A percentile compares a stretch with the other conserved stretches of the same genome.
Evolutionary conservation across 2,329 filamentous ascomycete genomes (phyloP).

Genomic region (Lecanicillium sp.): DNA sequence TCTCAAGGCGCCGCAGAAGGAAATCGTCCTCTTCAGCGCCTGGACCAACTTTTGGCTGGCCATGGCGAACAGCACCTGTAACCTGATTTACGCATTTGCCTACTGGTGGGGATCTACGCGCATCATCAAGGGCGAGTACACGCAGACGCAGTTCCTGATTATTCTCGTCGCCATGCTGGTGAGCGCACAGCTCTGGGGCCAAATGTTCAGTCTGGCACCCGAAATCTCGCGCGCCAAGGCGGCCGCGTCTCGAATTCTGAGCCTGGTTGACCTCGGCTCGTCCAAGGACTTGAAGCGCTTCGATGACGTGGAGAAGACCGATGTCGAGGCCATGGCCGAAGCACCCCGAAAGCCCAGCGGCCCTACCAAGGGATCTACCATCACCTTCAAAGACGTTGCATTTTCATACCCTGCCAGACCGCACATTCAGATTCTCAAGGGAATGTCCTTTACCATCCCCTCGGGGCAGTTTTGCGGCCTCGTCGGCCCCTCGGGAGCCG

Average conservation of each 20-base stretch:
- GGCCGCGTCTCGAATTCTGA: slow-evolving; percentile 51
- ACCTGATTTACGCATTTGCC: slow-evolving; percentile 65
- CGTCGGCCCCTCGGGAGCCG: slow-evolving; percentile 58
- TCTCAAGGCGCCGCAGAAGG: slow-evolving; percentile 43
- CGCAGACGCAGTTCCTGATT: slow-evolving; percentile 64
- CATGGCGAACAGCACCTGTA: slow-evolving; percentile 51
- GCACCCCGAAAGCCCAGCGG: slow-evolving; percentile 13
- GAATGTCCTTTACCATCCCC: slow-evolving; percentile 47
- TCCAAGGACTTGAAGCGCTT: slow-evolving; percentile 10
- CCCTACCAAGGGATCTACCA: slow-evolving; percentile 30
- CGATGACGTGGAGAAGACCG: slow-evolving; percentile 15
- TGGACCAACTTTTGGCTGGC: slow-evolving; percentile 54
- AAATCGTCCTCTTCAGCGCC: slow-evolving; percentile 40
- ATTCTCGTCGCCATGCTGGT: slow-evolving; percentile 65
- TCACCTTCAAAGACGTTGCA: slow-evolving; percentile 50
- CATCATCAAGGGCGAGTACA: slow-evolving; percentile 58
- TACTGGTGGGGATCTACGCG: slow-evolving; percentile 75
- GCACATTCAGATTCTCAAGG: slow-evolving; percentile 47
- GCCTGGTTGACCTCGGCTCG: slow-evolving; percentile 38
- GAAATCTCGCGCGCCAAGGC: slow-evolving; percentile 62
- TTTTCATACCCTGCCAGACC: slow-evolving; percentile 61
- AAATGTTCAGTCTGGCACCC: slow-evolving; percentile 67
- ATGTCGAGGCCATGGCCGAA: slow-evolving; percentile 31
- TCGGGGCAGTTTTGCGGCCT: slow-evolving; percentile 56
- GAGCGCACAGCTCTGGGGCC: slow-evolving; percentile 64